Evolutionary conservation across 495 filamentous ascomycete genomes (phyloP).

Genomic region (Glutinoglossum americanum): DNA sequence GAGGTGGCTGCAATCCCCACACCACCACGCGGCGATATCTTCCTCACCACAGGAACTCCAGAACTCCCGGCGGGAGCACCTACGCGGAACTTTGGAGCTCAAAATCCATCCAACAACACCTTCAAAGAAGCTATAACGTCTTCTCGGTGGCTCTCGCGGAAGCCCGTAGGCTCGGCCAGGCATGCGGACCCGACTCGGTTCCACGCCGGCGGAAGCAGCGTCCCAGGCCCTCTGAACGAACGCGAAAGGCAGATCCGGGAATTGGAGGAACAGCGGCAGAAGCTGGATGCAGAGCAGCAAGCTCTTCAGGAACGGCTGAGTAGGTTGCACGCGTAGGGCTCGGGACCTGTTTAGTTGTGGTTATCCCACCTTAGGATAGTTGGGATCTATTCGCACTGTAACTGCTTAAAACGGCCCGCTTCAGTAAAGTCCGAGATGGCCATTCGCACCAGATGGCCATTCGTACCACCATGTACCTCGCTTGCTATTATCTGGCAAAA

Average conservation of each 20-base stretch:
- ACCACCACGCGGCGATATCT: too few species aligned
- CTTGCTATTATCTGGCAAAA: too few species aligned
- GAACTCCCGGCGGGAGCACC: neutral
- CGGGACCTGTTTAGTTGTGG: too few species aligned
- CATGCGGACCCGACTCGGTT: neutral
- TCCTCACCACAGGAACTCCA: neutral
- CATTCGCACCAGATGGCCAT: too few species aligned
- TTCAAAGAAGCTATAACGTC: neutral
- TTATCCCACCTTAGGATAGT: too few species aligned
- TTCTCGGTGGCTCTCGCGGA: neutral
- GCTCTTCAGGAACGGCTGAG: neutral
- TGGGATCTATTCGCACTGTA: too few species aligned
- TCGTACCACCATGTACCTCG: too few species aligned
- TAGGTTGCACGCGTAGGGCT: too few species aligned
- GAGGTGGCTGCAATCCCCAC: too few species aligned
- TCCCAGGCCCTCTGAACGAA: neutral
- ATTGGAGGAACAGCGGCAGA: neutral
- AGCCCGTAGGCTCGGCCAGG: neutral
- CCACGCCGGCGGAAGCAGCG: neutral
- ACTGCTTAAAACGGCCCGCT: too few species aligned
- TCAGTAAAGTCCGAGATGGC: too few species aligned
- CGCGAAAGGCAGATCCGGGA: neutral
- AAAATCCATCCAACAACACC: neutral
- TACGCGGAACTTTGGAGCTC: neutral
- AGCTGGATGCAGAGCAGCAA: neutral